Conservation (phyloP, 1,284 basidiomycete species). For the Flammula alnicola region DNA sequence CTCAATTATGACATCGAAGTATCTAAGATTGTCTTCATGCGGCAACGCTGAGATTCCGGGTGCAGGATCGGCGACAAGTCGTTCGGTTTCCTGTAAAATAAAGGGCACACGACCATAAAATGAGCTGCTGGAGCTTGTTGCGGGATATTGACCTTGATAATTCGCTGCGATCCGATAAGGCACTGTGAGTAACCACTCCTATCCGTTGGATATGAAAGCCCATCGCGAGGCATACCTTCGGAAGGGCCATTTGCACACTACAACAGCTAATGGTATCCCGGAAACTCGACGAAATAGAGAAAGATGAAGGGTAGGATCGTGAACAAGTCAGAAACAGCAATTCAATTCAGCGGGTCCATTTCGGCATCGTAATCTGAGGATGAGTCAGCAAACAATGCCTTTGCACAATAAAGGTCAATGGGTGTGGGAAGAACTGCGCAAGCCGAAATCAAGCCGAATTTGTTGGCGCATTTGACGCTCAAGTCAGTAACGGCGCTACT, state of each 20-base stretch:
- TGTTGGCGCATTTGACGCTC: too few species aligned
- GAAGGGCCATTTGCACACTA: conserved; percentile 37
- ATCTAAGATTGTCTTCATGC: conserved; percentile 97
- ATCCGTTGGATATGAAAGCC: background rate
- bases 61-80: conserved; percentile 93
- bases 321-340: conserved; percentile 13
- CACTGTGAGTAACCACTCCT: background rate
- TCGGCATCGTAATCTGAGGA: too few species aligned
- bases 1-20: conserved; percentile 98
- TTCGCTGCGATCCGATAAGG: conserved; percentile 38
- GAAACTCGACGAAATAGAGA: conserved; percentile 9
- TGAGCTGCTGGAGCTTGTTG: conserved; percentile 9
- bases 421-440: too few species aligned
- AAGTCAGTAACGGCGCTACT: too few species aligned
- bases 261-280: conserved; percentile 3
- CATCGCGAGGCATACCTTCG: conserved; percentile 35
- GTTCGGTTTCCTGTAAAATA: conserved; percentile 86
- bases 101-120: background rate
- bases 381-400: too few species aligned
- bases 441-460: too few species aligned
- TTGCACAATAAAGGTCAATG: too few species aligned
- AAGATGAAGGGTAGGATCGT: conserved; percentile 9
- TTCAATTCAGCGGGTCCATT: too few species aligned
- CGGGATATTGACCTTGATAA: conserved; percentile 43
- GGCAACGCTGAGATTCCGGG: conserved; percentile 94